Percentiles rank a stretch among this genome's conserved stretches.
Evolutionary conservation across 75 land plant genomes (phyloP).

Genomic region (Selaginella tamariscina): DNA sequence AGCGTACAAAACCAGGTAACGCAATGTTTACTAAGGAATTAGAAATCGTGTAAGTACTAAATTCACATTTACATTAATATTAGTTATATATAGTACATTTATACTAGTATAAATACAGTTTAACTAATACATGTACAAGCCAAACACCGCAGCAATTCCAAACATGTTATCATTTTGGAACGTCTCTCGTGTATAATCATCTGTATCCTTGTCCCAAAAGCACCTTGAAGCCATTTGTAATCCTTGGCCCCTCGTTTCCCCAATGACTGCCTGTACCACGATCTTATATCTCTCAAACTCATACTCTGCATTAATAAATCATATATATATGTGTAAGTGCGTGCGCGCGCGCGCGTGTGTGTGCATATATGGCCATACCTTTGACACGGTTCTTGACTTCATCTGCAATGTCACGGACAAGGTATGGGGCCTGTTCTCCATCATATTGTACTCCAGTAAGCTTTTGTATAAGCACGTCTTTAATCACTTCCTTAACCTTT

Average conservation of each 20-base stretch:
- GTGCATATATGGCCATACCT: background rate
- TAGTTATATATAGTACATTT: background rate
- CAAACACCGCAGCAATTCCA: slow-evolving; percentile 29
- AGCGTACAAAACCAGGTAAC: slow-evolving; percentile 11
- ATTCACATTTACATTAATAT: background rate
- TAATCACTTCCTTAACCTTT: slow-evolving; percentile 10
- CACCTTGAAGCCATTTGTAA: slow-evolving; percentile 23
- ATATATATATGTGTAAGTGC: background rate
- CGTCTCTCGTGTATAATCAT: slow-evolving; percentile 27
- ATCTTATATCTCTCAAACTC: slow-evolving; percentile 31
- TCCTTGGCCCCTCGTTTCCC: slow-evolving; percentile 27
- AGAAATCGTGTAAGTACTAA: background rate
- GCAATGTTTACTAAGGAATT: slow-evolving; percentile 14
- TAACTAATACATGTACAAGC: slow-evolving; percentile 16
- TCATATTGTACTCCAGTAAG: slow-evolving; percentile 7
- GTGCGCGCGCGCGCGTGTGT: background rate
- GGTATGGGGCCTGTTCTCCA: background rate
- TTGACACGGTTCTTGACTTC: background rate
- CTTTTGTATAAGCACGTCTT: background rate
- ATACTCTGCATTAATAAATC: slow-evolving; percentile 20
- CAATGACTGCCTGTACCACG: slow-evolving; percentile 29
- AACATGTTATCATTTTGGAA: slow-evolving; percentile 25
- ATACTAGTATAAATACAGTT: background rate
- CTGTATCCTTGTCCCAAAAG: slow-evolving; percentile 31
- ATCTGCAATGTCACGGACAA: slow-evolving; percentile 7